These are phyloP conservation scores for Forsythia suspensa DNA, from an alignment of 257 asterid species.

Conservation along the genomic window DNA sequence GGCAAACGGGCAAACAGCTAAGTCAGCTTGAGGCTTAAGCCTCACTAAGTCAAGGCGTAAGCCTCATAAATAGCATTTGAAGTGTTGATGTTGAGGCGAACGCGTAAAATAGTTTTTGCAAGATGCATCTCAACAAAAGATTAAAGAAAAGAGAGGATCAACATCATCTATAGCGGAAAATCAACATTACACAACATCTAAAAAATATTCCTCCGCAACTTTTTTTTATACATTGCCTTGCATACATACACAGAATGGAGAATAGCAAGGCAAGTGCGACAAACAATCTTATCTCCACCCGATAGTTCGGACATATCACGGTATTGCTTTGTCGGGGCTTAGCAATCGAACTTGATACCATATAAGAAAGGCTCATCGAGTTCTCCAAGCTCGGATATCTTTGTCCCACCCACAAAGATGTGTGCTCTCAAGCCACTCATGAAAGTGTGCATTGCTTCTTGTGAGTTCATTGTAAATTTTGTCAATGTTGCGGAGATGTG, in stretches of 20 bases:
- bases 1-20: no score
- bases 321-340: slow-evolving; percentile 96
- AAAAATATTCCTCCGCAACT: background rate
- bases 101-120: no score
- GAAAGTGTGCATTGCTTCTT: no score
- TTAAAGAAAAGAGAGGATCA: background rate
- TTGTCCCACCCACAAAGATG: slow-evolving; percentile 97
- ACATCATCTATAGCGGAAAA: background rate
- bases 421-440: slow-evolving; percentile 67
- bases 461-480: no score
- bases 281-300: slow-evolving; percentile 98
- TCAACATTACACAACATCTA: background rate
- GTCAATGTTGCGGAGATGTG: no score
- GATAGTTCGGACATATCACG: slow-evolving; percentile 95
- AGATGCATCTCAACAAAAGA: slow-evolving; percentile 1
- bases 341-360: slow-evolving; percentile 90
- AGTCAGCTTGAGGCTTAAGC: no score
- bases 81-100: no score
- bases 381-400: slow-evolving; percentile 86
- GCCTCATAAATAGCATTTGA: no score
- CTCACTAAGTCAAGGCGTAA: no score
- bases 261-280: slow-evolving; percentile 98
- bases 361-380: slow-evolving; percentile 93
- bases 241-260: slow-evolving; percentile 83
- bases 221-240: slow-evolving; percentile 1